phyloP scores from a whole-genome alignment of 345 rosid genomes.

The Boechera stricta region DNA sequence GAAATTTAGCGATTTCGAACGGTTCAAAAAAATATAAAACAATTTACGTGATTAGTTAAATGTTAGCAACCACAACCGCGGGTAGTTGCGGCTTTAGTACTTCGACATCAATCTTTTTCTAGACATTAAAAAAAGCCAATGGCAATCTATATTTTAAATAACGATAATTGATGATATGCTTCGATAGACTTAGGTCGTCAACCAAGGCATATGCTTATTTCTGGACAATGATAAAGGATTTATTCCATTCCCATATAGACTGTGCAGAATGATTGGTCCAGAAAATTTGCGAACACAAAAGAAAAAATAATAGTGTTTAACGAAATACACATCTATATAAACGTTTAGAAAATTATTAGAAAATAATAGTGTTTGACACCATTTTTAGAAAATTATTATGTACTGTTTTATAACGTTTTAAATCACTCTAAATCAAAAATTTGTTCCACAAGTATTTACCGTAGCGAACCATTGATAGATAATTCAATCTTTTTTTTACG shows the following conservation, averaged over 20 bases:
- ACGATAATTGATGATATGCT: background rate
- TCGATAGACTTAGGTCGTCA: background rate
- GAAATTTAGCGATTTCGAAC: no score
- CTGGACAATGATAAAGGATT: background rate
- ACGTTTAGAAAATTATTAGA: no score
- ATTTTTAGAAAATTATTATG: no score
- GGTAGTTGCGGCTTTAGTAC: background rate
- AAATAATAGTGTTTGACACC: no score
- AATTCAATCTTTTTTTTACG: no score
- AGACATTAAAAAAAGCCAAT: background rate
- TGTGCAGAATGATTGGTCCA: background rate
- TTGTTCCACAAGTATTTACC: no score
- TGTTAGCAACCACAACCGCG: no score
- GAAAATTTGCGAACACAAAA: background rate
- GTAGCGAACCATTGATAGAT: no score
- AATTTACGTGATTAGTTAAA: no score
- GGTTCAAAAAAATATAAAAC: no score
- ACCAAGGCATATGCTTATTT: background rate
- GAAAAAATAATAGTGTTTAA: background rate
- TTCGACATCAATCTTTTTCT: background rate
- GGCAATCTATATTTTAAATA: background rate
- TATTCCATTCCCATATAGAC: constrained; percentile 4
- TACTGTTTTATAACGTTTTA: no score
- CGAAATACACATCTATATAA: background rate
- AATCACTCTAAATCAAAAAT: no score